Base-by-base conservation (phyloP, 2,329 filamentous ascomycete species). In the Nannizzia gypsea region DNA sequence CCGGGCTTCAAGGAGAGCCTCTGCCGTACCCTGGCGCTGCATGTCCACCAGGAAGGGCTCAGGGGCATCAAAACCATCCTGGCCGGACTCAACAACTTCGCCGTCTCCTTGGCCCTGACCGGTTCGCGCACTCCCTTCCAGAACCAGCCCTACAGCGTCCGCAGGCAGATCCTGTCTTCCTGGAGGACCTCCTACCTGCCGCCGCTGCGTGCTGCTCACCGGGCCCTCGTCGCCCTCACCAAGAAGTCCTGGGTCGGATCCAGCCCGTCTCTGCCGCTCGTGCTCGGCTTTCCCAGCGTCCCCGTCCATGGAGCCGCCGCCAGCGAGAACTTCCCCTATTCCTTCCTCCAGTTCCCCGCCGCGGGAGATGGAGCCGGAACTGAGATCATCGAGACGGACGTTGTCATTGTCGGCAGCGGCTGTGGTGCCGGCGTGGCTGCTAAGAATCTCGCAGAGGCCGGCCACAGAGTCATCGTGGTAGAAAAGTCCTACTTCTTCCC, bases 321-420 rank as follows among this genome's bases (percentile, higher is more conserved):
- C 0, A 74, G 73, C 3, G 77, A 79, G 60, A 77, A 77, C 2
- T 82, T 77, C 64, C 74, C 78, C 3, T 84, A 80, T 66, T 72
- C 77, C 8, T 85, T 86, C 63, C 67, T 85, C 15, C 81, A 85
- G 61, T 73, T 83, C 20, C 80, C 81, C 1, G 76, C 81, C 0
- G n/a, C n/a, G n/a, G 76, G 77, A 0, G 68, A 76, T 6, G 69
- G 77, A 3, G 76, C 82, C 0, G 69, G 77, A 3, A 76, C 82
- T 0, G 83, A 85, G 63, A 78, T 79, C 2, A 75, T 95, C 42
- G 83, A 90, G 59, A 86, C 88, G 0, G 92, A 96, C 70, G 83
- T 95, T 0, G 83, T 95, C 44, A 84, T 96, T 61, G 80, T 96
- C 20, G 91, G 91, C 1, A 93, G 88, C 40, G 91, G 91, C 28